A percentile compares a stretch with the other conserved stretches of the same genome.
Evolutionary conservation across 75 land plant genomes (phyloP).

Genomic region (Gnetum montanum): DNA sequence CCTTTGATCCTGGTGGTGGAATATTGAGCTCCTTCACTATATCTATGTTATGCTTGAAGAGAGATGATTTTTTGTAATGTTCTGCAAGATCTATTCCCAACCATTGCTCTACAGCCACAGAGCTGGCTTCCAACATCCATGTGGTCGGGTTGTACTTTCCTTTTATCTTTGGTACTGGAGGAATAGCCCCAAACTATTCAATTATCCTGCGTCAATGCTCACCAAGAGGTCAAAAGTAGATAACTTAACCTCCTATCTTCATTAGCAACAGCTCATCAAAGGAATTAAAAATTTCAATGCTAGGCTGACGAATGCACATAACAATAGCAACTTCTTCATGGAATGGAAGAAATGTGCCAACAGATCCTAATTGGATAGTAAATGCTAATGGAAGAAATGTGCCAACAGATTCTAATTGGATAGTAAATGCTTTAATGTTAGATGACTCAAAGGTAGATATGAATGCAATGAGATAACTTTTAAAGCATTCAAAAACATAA

Average conservation of each 20-base stretch:
- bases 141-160: constrained; percentile 37
- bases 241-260: constrained; percentile 82
- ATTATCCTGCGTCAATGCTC: constrained; percentile 48
- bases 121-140: constrained; percentile 38
- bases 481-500: no score
- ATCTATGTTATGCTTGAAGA: constrained; percentile 17
- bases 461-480: no score
- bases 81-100: constrained; percentile 17
- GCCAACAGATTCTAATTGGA: no score
- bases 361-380: no score
- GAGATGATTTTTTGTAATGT: constrained; percentile 9
- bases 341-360: no score
- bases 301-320: no score
- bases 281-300: no score
- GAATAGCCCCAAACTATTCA: constrained; percentile 49
- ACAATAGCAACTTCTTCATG: no score
- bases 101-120: constrained; percentile 10
- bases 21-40: constrained; percentile 1
- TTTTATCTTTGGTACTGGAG: constrained; percentile 7
- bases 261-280: constrained; percentile 48
- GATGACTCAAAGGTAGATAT: no score
- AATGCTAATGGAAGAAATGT: no score
- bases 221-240: constrained; percentile 71
- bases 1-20: not conserved
- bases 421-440: no score